phyloP scores from a whole-genome alignment of 2,329 filamentous ascomycete species.

The Ceratocystis papillata region DNA sequence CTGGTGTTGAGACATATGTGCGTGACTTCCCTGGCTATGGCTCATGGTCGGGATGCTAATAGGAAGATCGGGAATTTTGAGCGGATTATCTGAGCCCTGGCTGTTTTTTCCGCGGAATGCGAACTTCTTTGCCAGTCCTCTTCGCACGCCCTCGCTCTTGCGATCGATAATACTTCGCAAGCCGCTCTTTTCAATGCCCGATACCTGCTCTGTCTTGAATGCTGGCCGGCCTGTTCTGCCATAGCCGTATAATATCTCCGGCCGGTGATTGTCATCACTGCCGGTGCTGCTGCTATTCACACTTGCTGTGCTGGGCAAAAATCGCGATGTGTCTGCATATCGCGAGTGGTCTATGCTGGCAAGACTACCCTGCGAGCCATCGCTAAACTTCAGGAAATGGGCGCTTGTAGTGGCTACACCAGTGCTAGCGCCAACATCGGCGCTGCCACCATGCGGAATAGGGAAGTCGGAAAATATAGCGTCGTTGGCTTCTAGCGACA shows the following conservation, averaged over 20 bases:
- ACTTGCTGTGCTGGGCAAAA: slow-evolving; percentile 13
- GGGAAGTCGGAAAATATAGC: slow-evolving; percentile 33
- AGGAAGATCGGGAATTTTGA: slow-evolving; percentile 24
- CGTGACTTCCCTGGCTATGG: slow-evolving; percentile 21
- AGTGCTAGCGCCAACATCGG: slow-evolving; percentile 26
- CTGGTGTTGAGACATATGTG: slow-evolving; percentile 24
- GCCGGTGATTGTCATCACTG: slow-evolving; percentile 12
- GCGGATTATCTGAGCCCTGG: not conserved
- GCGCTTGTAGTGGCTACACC: slow-evolving; percentile 37
- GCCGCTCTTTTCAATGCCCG: slow-evolving; percentile 46
- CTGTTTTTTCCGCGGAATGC: slow-evolving; percentile 38
- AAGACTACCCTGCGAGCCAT: slow-evolving; percentile 30
- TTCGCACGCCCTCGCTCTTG: slow-evolving; percentile 45
- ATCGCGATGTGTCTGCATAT: slow-evolving; percentile 5
- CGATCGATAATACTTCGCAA: slow-evolving; percentile 44
- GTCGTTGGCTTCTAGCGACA: slow-evolving; percentile 36
- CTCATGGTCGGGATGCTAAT: slow-evolving; percentile 27
- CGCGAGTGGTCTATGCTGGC: slow-evolving; percentile 28
- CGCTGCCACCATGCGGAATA: slow-evolving; percentile 30
- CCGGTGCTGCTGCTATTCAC: slow-evolving; percentile 4
- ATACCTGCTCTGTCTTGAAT: slow-evolving; percentile 41
- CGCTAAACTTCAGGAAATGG: slow-evolving; percentile 39
- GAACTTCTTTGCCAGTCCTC: slow-evolving; percentile 45
- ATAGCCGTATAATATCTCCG: slow-evolving; percentile 34
- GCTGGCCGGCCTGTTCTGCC: slow-evolving; percentile 36